Evolutionary conservation across 208 protist species (phyloP), one percentile per base, ranked within the genome.

Genomic region (Novymonas esmeraldas): DNA sequence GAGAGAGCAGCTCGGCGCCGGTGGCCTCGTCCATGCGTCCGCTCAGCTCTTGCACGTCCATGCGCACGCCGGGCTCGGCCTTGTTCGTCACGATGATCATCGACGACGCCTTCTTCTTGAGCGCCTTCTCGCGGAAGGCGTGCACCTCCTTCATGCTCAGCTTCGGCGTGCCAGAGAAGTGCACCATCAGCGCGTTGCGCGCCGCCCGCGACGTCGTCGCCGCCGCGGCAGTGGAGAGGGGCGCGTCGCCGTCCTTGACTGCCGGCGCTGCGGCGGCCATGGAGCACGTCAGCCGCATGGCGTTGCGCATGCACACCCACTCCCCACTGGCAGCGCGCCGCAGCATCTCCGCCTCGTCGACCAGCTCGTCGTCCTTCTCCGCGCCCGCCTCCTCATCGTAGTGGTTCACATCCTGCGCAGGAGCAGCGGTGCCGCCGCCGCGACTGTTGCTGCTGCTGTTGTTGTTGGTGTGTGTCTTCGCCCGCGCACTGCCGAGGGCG

Each of bases 11-110:
- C 63, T 80, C 70, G 20, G 73, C 75, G 0, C 76, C 73, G 29
- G 79, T 89, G 18, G 52, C 55, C 45, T 73, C 57, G 36, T 78
- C 72, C 49, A 87, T 78, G 36, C 79, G 80, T 3, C 81, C 85
- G 51, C 82, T 82, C 48, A 92, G 64, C 70, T 91, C 85, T 46
- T 83, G 76, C 45, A 87, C 76, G 14, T 79, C 80, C 51, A 81
- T 69, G 48, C 78, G 77, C n/a, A 90, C 79, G 34, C 64, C 56
- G 13, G 81, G 78, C 34, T 61, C 38, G n/a, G 90, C 70, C 59
- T 83, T 86, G 50, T 78, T 78, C 28, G 74, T 70, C 28, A 76
- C 64, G 39, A 96, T 73, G 46, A 96, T 85, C 59, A 91, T 81
- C 33, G 76, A 73, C 11, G 69, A 20, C 18, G 78, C 81, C n/a